A percentile compares a stretch with the other conserved stretches of the same genome.
Conservation (phyloP, 2,329 filamentous ascomycete species). For the Corniculantispora saksenae region DNA sequence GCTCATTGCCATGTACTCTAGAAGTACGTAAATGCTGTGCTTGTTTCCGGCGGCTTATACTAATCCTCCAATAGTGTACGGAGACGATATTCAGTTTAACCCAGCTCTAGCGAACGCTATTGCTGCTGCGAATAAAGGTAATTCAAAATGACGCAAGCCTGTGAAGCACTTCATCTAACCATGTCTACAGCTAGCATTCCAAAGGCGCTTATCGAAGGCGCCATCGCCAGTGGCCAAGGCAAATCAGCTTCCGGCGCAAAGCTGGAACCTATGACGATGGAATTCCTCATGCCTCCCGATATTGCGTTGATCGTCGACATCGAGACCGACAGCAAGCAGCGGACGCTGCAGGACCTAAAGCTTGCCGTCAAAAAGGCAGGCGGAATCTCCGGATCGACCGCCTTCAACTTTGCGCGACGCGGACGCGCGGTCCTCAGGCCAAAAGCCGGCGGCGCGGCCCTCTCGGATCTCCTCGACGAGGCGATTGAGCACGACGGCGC, state of each 20-base stretch:
- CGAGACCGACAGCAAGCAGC: conserved; percentile 78
- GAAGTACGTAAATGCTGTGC: conserved; percentile 51
- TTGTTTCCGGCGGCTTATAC: not conserved
- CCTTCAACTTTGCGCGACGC: conserved; percentile 81
- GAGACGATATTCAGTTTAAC: conserved; percentile 72
- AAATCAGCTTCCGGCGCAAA: conserved; percentile 71
- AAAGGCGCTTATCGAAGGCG: conserved; percentile 79
- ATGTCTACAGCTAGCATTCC: conserved; percentile 66
- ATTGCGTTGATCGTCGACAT: conserved; percentile 81
- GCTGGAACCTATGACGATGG: conserved; percentile 77
- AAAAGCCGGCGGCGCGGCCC: conserved; percentile 48
- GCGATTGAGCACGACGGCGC: conserved; percentile 80
- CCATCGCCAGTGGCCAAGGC: conserved; percentile 87
- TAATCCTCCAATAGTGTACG: conserved; percentile 59
- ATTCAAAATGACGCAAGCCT: not conserved
- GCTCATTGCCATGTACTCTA: conserved; percentile 73
- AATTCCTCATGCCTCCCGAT: conserved; percentile 76
- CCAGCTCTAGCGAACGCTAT: conserved; percentile 74
- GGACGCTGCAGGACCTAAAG: conserved; percentile 73
- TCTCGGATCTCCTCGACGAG: conserved; percentile 76
- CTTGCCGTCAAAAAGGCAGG: conserved; percentile 69
- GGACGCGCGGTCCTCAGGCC: conserved; percentile 71
- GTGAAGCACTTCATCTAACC: conserved; percentile 9
- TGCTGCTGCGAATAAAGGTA: conserved; percentile 75
- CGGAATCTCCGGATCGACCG: conserved; percentile 70